Evolutionary conservation across 2,329 filamentous ascomycete genomes (phyloP).

Genomic region (Cadophora sp.): DNA sequence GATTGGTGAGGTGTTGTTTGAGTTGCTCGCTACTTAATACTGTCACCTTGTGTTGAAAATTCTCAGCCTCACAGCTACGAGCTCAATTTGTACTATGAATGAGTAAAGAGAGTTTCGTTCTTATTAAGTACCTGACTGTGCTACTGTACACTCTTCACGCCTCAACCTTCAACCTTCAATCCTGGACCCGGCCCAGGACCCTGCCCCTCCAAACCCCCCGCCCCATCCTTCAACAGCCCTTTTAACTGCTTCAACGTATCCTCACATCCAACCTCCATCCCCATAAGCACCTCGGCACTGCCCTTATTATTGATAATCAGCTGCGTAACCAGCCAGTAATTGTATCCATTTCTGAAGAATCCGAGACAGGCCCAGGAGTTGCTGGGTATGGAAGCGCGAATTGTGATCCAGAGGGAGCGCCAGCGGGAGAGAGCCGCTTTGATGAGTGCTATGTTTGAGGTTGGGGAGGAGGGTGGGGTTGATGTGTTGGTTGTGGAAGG

Average conservation of each 20-base stretch:
- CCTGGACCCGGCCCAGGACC: conserved; percentile 4
- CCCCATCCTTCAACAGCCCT: conserved; percentile 26
- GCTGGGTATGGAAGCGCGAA: conserved; percentile 26
- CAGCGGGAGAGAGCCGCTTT: conserved; percentile 33
- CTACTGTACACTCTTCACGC: not conserved
- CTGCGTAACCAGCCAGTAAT: conserved; percentile 38
- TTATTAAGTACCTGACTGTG: not conserved
- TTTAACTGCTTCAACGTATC: conserved; percentile 32
- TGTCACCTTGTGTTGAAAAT: too few species aligned
- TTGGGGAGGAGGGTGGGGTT: not conserved
- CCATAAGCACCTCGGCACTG: conserved; percentile 30
- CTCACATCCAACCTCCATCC: conserved; percentile 38
- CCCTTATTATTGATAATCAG: conserved; percentile 34
- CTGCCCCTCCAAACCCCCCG: not conserved
- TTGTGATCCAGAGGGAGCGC: conserved; percentile 34
- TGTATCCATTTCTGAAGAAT: conserved; percentile 36
- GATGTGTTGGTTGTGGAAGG: not conserved
- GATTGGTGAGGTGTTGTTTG: conserved; percentile 10
- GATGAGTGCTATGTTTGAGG: conserved; percentile 31
- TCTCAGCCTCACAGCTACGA: too few species aligned
- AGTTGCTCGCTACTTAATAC: too few species aligned
- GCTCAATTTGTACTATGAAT: too few species aligned
- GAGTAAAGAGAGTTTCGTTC: not conserved
- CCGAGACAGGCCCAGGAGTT: conserved; percentile 30
- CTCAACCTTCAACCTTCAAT: not conserved